Percentiles rank a stretch among this genome's conserved stretches.
These are phyloP conservation scores for Schoenoplectus triqueter DNA, from an alignment of 202 grass and related monocot species.

Conservation along the genomic window DNA sequence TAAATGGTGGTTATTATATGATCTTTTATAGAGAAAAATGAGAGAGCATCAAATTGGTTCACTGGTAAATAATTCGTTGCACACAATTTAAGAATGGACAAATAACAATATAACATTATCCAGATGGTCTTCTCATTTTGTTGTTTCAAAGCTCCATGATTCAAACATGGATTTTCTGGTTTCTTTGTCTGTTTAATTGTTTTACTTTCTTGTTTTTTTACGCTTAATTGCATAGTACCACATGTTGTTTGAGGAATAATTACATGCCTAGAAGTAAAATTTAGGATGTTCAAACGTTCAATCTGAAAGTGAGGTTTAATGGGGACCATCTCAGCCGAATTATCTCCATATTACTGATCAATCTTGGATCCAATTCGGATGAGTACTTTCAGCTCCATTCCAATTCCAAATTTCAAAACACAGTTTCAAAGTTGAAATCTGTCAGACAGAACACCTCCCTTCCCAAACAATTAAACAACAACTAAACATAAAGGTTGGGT, in stretches of 20 bases:
- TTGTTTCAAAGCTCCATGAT: background rate
- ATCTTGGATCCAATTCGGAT: background rate
- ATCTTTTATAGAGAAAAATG: background rate
- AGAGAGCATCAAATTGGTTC: background rate
- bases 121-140: background rate
- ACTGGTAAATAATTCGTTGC: background rate
- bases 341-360: background rate
- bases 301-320: background rate
- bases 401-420: slow-evolving; percentile 8
- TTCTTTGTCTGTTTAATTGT: background rate
- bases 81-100: background rate
- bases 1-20: background rate
- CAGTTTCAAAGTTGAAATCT: background rate
- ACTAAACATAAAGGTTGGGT: background rate
- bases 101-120: too few relatives aligned
- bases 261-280: background rate
- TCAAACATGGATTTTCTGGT: background rate
- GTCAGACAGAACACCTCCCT: background rate
- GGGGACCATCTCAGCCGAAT: background rate
- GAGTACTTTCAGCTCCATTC: background rate
- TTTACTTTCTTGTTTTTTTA: background rate
- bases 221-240: slow-evolving; percentile 10
- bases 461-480: background rate
- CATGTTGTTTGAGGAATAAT: slow-evolving; percentile 15
- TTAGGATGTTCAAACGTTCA: background rate